Percentiles rank a stretch among this genome's conserved stretches.
phyloP scores from a whole-genome alignment of 1,284 basidiomycete species.

The Fomitopsis schrenkii region DNA sequence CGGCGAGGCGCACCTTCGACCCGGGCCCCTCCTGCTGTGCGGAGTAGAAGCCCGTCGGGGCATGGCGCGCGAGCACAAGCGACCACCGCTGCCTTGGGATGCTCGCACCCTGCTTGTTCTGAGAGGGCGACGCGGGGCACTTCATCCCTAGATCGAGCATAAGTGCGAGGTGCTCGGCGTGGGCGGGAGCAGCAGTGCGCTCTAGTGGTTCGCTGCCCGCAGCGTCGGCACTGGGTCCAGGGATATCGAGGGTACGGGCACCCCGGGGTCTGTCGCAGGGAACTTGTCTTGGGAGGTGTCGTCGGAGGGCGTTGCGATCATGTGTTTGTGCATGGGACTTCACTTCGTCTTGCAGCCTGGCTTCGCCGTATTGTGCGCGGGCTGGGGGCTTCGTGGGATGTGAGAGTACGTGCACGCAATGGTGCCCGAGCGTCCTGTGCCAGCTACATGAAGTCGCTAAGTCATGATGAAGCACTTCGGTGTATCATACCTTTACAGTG shows the following conservation, averaged over 20 bases:
- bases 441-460: constrained; percentile 69
- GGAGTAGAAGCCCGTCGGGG: constrained; percentile 46
- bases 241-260: neutral
- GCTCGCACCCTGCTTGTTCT: constrained; percentile 61
- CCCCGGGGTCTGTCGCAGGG: neutral
- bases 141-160: constrained; percentile 74
- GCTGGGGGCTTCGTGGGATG: constrained; percentile 43
- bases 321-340: constrained; percentile 44
- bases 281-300: too few species aligned
- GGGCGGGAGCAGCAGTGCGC: neutral
- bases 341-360: constrained; percentile 29
- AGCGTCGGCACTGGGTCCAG: neutral
- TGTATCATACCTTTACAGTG: constrained; percentile 81
- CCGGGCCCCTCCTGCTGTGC: constrained; percentile 16
- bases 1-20: constrained; percentile 38
- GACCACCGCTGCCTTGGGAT: constrained; percentile 77
- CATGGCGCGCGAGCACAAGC: constrained; percentile 51
- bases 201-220: neutral
- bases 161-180: constrained; percentile 36
- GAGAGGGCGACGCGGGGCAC: constrained; percentile 32
- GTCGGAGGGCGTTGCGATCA: constrained; percentile 35
- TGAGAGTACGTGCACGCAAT: too few species aligned
- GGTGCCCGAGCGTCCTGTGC: constrained; percentile 80
- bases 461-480: constrained; percentile 73
- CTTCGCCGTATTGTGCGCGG: constrained; percentile 47